Base-by-base conservation (phyloP, 108 stramenopile species). In the Skeletonema potamos region DNA sequence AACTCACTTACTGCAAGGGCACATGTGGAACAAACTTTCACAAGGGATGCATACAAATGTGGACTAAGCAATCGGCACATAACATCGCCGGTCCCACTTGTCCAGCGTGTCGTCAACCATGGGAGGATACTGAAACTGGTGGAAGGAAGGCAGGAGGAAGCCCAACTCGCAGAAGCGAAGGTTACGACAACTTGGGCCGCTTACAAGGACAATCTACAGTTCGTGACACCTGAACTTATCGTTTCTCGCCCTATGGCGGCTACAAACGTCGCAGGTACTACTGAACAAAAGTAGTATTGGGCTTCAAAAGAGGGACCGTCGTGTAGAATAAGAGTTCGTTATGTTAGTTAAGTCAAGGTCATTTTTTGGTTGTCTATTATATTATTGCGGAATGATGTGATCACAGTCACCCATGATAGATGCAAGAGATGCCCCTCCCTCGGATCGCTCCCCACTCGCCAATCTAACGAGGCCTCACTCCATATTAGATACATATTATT, bases 1-100 rank as follows among this genome's bases (percentile, higher is more conserved):
- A 28, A n/a, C 59, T 68, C 8, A 54, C 72, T 13, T 76, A 44
- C 44, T 84, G 83, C 46, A 72, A 72, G 8, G 60, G 59, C 9
- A 48, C 30, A 15, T 84, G 83, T 46, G 79, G 79, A 4, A 70
- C 79, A 43, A 76, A 76, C 36, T 81, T 75, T 70, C 79, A 81
- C 30, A 48, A 58, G 26, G 63, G n/a, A 4, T 81, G 79, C 20
- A 81, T 81, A 15, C 43, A 58, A 15, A 54, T 33, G 26, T 81
- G 79, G 79, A 51, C 48, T 0, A 51, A 20, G 22, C 48, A 51
- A 22, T 46, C 46, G 32, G 66, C 62, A 29, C 62, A 62, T 6
- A 7, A 54, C 3, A 44, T 22, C 0, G n/a, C 24, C n/a, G 58
- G 64, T 34, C 67, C 82, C 0, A 79, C 82, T 24, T 83, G 82